Evolutionary conservation across 2,329 filamentous ascomycete species (phyloP), one percentile per base, ranked within the genome.

Genomic region (Metarhizium humberi): DNA sequence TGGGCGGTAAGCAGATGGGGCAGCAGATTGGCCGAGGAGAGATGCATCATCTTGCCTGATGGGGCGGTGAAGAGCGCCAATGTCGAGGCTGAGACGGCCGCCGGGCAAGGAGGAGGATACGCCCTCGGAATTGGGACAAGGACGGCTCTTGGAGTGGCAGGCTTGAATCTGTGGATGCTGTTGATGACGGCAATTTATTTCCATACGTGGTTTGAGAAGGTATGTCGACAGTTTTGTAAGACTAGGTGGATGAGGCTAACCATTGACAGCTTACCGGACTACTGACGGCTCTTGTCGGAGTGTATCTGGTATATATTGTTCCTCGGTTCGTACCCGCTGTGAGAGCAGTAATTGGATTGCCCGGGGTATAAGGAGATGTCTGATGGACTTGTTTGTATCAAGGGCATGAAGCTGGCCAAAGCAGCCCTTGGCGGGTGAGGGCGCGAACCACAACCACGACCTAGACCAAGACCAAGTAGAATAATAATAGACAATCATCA

Each of bases 181-280:
- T 78, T 97, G 58, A 99, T 99, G 94, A 99, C 94, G 45, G 92
- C 92, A 3, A 92, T 95, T 43, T 99, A 92, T 78, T 99, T 99
- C 66, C 94, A 99, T 71, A 99, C 94, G 0, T 97, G 92, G 92
- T 86, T 95, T 64, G 94, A 99, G 75, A 99, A 97, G 86, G 87
- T 88, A 64, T 65, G 78, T 68, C 18, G 4, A 0, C n/a, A 4
- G 3, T 25, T 5, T 29, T 1, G 6, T 30, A 4, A 0, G 2
- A 13, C 8, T n/a, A 2, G 6, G 6, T 34, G 32, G 11, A 51
- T 52, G 53, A 66, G 71, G 34, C 52, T 56, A 70, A 61, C 13
- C 32, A n/a, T 10, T 0, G 5, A 4, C 45, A 80, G 79, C 63
- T 82, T 63, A 82, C 79, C 46, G 80, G 80, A 20, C 74, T 82